Conservation (phyloP, 768 basidiomycete species). For the Megacollybia marginata region DNA sequence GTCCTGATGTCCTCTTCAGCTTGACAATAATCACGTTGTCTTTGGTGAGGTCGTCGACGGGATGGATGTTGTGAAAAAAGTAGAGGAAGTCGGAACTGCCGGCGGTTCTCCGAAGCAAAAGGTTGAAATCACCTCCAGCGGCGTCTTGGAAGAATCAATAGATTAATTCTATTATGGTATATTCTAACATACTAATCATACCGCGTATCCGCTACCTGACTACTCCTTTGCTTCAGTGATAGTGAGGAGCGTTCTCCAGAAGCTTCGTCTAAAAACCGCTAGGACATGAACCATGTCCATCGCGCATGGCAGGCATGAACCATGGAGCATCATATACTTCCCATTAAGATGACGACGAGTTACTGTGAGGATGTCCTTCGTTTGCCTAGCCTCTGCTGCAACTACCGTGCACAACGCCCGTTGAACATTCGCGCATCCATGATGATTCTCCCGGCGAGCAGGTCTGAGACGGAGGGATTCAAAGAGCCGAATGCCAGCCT, state of each 20-base stretch:
- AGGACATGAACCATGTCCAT: background rate
- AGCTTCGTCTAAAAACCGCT: background rate
- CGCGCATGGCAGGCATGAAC: background rate
- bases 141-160: constrained; percentile 23
- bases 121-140: constrained; percentile 58
- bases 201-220: background rate
- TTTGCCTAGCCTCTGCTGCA: background rate
- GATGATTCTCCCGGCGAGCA: background rate
- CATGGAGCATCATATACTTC: background rate
- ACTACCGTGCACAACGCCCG: background rate
- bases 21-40: constrained; percentile 62
- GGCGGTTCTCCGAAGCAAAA: constrained; percentile 30
- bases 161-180: background rate
- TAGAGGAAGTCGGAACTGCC: constrained; percentile 39
- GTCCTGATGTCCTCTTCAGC: constrained; percentile 20
- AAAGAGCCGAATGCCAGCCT: background rate
- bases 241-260: background rate
- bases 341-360: background rate
- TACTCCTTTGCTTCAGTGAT: background rate
- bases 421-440: background rate
- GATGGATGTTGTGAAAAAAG: constrained; percentile 53
- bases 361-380: background rate
- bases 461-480: background rate
- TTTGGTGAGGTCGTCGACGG: constrained; percentile 63
- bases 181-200: background rate